phyloP scores from a whole-genome alignment of 1,139 yeast genomes.

The Chernovozyma aurita region DNA sequence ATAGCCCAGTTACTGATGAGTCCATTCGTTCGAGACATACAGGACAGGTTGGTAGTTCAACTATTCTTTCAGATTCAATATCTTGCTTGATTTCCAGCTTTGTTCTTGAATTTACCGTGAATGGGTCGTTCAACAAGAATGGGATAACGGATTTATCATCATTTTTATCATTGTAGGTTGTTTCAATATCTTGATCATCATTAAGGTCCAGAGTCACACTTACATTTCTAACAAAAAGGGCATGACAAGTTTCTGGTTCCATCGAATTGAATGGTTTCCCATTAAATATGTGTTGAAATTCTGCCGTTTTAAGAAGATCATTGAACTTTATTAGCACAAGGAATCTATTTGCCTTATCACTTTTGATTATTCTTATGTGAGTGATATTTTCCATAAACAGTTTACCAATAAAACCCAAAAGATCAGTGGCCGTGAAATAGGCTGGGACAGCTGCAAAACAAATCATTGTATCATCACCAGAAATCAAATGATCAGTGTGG shows the following conservation, averaged over 20 bases:
- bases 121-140: conserved; percentile 70
- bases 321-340: conserved; percentile 76
- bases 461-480: conserved; percentile 61
- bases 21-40: conserved; percentile 93
- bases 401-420: conserved; percentile 75
- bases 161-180: conserved; percentile 9
- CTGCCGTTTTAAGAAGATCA: conserved; percentile 48
- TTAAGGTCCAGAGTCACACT: conserved; percentile 19
- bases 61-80: conserved; percentile 14
- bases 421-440: conserved; percentile 80
- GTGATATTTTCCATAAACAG: conserved; percentile 52
- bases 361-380: conserved; percentile 68
- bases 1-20: conserved; percentile 69
- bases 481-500: conserved; percentile 8
- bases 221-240: conserved; percentile 63
- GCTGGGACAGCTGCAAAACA: conserved; percentile 84
- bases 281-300: conserved; percentile 62
- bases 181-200: conserved; percentile 9
- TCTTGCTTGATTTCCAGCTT: conserved; percentile 2
- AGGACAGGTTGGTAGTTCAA: conserved; percentile 89
- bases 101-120: conserved; percentile 31
- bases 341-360: conserved; percentile 65
- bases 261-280: conserved; percentile 78
- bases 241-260: conserved; percentile 88
- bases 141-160: conserved; percentile 45